Evolutionary conservation across 352 stramenopile species (phyloP).

Genomic region (Phytophthora colocasiae): DNA sequence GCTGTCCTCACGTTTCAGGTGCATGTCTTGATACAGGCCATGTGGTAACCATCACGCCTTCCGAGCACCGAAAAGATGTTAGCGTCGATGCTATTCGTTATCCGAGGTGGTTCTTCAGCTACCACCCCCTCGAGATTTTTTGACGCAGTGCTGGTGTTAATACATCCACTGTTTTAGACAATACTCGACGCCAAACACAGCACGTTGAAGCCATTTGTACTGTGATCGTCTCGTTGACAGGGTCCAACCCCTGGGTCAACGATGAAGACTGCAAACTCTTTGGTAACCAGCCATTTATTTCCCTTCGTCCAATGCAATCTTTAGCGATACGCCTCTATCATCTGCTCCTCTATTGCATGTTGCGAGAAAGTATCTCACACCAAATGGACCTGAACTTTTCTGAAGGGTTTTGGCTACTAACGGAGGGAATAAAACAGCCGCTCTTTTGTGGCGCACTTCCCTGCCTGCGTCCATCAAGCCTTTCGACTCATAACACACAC

Average conservation of each 20-base stretch:
- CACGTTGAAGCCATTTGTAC: slow-evolving; percentile 11
- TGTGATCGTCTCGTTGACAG: slow-evolving; percentile 23
- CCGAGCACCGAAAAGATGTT: too few relatives aligned
- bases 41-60: too few relatives aligned
- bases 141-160: neutral
- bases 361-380: slow-evolving; percentile 11
- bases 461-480: slow-evolving; percentile 19
- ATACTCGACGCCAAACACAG: too few relatives aligned
- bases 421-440: slow-evolving; percentile 11
- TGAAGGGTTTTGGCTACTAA: slow-evolving; percentile 11
- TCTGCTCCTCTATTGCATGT: neutral
- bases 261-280: neutral
- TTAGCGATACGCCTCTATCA: too few relatives aligned
- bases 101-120: neutral
- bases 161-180: too few relatives aligned
- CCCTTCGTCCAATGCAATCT: too few relatives aligned
- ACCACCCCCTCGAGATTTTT: neutral
- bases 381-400: slow-evolving; percentile 18
- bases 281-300: too few relatives aligned
- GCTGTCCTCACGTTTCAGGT: neutral
- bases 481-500: neutral
- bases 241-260: neutral
- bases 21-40: neutral
- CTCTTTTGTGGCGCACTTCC: slow-evolving; percentile 14
- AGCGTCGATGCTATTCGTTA: neutral